Percentiles rank a stretch among this genome's conserved stretches.
Evolutionary conservation across 768 basidiomycete species (phyloP).

Genomic region (Pisolithus microcarpus): DNA sequence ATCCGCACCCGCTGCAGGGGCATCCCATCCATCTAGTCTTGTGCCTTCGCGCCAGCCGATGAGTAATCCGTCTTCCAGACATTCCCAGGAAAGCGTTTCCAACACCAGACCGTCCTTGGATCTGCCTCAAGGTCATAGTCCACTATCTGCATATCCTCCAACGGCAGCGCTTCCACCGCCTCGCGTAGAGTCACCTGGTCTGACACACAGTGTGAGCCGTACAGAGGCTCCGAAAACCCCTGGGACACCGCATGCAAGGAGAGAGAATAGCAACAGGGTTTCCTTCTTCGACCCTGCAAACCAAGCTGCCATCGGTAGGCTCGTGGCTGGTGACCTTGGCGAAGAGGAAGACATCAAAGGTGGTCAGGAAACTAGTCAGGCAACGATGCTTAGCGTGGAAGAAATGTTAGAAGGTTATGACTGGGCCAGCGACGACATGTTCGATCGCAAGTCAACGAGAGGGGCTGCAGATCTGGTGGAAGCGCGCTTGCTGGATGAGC

Average conservation of each 20-base stretch:
- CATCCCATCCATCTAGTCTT: slow-evolving; percentile 19
- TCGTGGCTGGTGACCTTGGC: slow-evolving; percentile 44
- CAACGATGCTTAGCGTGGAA: slow-evolving; percentile 86
- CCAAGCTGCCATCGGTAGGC: slow-evolving; percentile 63
- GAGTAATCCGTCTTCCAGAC: slow-evolving; percentile 20
- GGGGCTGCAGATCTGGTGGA: slow-evolving; percentile 90
- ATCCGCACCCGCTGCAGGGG: slow-evolving; percentile 18
- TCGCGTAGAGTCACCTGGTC: slow-evolving; percentile 14
- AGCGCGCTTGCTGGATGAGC: slow-evolving; percentile 78
- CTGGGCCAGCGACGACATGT: slow-evolving; percentile 82
- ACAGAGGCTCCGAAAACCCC: slow-evolving; percentile 26
- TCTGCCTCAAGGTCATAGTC: slow-evolving; percentile 10
- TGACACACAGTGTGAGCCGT: slow-evolving; percentile 16
- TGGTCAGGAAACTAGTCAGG: slow-evolving; percentile 70
- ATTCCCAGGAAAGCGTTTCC: slow-evolving; percentile 8
- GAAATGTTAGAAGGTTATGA: slow-evolving; percentile 99
- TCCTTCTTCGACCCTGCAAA: slow-evolving; percentile 81
- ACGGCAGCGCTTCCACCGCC: slow-evolving; percentile 9
- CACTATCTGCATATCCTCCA: slow-evolving; percentile 9
- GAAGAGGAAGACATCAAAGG: slow-evolving; percentile 46
- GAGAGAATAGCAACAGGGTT: slow-evolving; percentile 62
- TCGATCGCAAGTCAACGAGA: slow-evolving; percentile 54
- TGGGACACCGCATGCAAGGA: slow-evolving; percentile 31
- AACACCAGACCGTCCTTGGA: slow-evolving; percentile 14
- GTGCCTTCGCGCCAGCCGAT: slow-evolving; percentile 17